Conservation (phyloP, 768 basidiomycete species). For the Amanita rubescens region DNA sequence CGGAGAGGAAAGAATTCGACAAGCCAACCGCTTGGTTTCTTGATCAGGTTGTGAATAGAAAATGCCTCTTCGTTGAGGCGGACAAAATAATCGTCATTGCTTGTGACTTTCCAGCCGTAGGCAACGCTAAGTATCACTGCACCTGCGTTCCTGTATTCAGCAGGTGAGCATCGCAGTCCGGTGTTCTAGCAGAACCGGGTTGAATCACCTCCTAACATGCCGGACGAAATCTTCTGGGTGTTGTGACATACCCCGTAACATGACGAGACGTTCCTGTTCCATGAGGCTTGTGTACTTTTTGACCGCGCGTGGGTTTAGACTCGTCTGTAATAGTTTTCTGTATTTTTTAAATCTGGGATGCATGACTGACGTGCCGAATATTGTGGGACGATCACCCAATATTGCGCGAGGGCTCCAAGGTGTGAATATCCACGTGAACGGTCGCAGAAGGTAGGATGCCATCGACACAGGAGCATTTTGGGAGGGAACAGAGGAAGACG, state of each 20-base stretch:
- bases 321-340: slow-evolving; percentile 29
- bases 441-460: background rate
- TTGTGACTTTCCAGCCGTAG: slow-evolving; percentile 35
- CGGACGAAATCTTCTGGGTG: slow-evolving; percentile 21
- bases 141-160: too few species aligned
- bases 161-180: too few species aligned
- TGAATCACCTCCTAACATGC: slow-evolving; percentile 26
- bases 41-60: slow-evolving; percentile 16
- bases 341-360: too few species aligned
- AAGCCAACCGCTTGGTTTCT: slow-evolving; percentile 27
- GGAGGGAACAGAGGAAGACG: background rate
- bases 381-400: slow-evolving; percentile 19
- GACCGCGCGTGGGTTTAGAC: slow-evolving; percentile 28
- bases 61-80: slow-evolving; percentile 24
- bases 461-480: background rate
- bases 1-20: slow-evolving; percentile 35
- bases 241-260: slow-evolving; percentile 23
- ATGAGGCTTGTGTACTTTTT: slow-evolving; percentile 25
- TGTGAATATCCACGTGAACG: slow-evolving; percentile 11
- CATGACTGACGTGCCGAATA: slow-evolving; percentile 25
- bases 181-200: too few species aligned
- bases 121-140: slow-evolving; percentile 30
- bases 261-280: too few species aligned
- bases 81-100: too few species aligned
- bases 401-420: slow-evolving; percentile 17